These are phyloP conservation scores for Mytilinidion resinicola DNA, from an alignment of 495 filamentous ascomycete genomes.

Conservation along the genomic window DNA sequence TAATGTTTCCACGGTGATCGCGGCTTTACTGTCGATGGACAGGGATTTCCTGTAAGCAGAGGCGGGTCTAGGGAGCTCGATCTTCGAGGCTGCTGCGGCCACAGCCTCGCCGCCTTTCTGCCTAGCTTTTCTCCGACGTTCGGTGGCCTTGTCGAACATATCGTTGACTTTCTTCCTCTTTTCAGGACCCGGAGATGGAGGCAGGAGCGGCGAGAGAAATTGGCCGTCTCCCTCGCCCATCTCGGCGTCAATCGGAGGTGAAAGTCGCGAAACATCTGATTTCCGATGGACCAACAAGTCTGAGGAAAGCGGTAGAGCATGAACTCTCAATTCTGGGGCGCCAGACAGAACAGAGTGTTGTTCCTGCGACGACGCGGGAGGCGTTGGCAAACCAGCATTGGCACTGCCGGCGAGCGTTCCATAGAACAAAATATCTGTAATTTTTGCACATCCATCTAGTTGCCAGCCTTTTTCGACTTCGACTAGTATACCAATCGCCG, in stretches of 20 bases:
- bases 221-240: constrained; percentile 10
- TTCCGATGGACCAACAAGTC: constrained; percentile 19
- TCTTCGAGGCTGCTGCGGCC: constrained; percentile 48
- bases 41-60: constrained; percentile 18
- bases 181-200: constrained; percentile 25
- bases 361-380: constrained; percentile 41
- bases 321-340: constrained; percentile 20
- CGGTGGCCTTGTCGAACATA: constrained; percentile 55
- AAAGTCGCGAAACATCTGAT: constrained; percentile 11
- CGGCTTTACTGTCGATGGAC: constrained; percentile 26
- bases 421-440: constrained; percentile 54
- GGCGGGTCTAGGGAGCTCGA: constrained; percentile 9
- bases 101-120: constrained; percentile 52
- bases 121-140: constrained; percentile 49
- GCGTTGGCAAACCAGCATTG: constrained; percentile 34
- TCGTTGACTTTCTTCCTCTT: constrained; percentile 52
- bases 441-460: constrained; percentile 8
- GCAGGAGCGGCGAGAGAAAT: constrained; percentile 21
- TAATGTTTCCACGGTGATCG: not conserved
- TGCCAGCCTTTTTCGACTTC: constrained; percentile 2
- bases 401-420: constrained; percentile 25
- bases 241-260: constrained; percentile 1
- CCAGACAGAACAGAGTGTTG: not conserved
- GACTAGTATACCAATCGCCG: constrained; percentile 25
- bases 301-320: constrained; percentile 40